Percentiles rank a stretch among this genome's conserved stretches.
phyloP scores from a whole-genome alignment of 768 basidiomycete genomes.

The Hypsizygus marmoreus region DNA sequence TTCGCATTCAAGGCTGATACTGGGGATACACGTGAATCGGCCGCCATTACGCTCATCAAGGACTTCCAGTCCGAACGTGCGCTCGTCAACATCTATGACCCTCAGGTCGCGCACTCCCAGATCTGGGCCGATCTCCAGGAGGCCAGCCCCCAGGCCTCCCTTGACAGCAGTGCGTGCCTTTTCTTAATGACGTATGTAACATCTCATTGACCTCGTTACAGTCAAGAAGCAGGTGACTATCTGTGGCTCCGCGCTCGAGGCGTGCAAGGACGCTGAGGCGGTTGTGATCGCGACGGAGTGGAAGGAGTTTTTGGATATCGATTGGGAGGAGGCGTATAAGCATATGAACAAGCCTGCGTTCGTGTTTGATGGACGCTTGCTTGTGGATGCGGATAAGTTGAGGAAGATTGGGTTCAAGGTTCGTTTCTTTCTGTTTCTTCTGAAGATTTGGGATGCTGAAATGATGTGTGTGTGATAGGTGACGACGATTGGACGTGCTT shows the following conservation, averaged over 20 bases:
- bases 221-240: constrained; percentile 91
- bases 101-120: constrained; percentile 81
- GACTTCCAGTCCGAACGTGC: constrained; percentile 94
- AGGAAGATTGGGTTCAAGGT: constrained; percentile 90
- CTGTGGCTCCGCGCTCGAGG: constrained; percentile 75
- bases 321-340: constrained; percentile 85
- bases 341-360: constrained; percentile 99
- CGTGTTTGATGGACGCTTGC: constrained; percentile 90
- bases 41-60: constrained; percentile 90
- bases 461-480: constrained; percentile 38
- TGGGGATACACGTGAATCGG: constrained; percentile 97
- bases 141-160: constrained; percentile 61
- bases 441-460: background rate
- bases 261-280: constrained; percentile 87
- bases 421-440: constrained; percentile 21
- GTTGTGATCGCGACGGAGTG: constrained; percentile 97
- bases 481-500: constrained; percentile 55
- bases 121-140: constrained; percentile 83
- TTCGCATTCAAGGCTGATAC: constrained; percentile 99
- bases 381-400: constrained; percentile 81
- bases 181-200: background rate
- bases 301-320: constrained; percentile 93
- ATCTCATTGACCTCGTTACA: constrained; percentile 24
- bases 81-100: constrained; percentile 87
- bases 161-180: constrained; percentile 62